Conservation (phyloP, 2,329 filamentous ascomycete genomes). For the Tolypocladium inflatum region DNA sequence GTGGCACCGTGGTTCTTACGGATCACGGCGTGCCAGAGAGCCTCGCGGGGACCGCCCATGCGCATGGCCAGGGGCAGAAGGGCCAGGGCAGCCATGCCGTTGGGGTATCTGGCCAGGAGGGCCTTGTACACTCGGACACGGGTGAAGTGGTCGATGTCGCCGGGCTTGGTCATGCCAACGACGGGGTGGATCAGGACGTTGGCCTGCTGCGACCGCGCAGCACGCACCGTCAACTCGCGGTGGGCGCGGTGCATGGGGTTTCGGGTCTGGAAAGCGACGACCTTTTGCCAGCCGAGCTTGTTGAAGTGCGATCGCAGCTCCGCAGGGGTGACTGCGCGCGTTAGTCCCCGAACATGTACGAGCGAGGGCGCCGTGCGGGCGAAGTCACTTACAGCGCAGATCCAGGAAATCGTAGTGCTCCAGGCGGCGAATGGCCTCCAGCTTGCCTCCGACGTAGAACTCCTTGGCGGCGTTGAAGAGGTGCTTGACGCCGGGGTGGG, state of each 20-base stretch:
- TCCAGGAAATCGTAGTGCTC: slow-evolving; percentile 99
- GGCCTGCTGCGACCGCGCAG: slow-evolving; percentile 88
- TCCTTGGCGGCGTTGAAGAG: slow-evolving; percentile 73
- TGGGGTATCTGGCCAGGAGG: slow-evolving; percentile 90
- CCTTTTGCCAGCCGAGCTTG: slow-evolving; percentile 96
- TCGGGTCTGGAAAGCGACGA: slow-evolving; percentile 97
- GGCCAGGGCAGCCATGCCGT: slow-evolving; percentile 96
- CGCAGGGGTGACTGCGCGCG: slow-evolving; percentile 65
- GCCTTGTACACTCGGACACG: slow-evolving; percentile 98
- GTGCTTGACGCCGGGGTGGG: slow-evolving; percentile 88
- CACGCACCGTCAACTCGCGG: slow-evolving; percentile 93
- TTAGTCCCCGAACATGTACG: slow-evolving; percentile 5
- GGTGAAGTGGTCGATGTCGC: slow-evolving; percentile 99
- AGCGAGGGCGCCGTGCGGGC: background rate
- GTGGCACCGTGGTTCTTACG: slow-evolving; percentile 99
- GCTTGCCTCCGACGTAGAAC: slow-evolving; percentile 90
- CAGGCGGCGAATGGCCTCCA: slow-evolving; percentile 88
- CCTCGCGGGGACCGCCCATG: slow-evolving; percentile 97
- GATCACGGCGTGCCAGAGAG: slow-evolving; percentile 99
- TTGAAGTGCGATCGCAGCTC: slow-evolving; percentile 96
- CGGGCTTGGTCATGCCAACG: slow-evolving; percentile 95
- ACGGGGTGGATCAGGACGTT: slow-evolving; percentile 99
- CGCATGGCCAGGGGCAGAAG: slow-evolving; percentile 95
- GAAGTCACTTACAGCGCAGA: slow-evolving; percentile 62
- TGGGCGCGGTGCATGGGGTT: slow-evolving; percentile 99